phyloP scores from a whole-genome alignment of 805 yeast species.

The Cyberlindnera xylosilytica region DNA sequence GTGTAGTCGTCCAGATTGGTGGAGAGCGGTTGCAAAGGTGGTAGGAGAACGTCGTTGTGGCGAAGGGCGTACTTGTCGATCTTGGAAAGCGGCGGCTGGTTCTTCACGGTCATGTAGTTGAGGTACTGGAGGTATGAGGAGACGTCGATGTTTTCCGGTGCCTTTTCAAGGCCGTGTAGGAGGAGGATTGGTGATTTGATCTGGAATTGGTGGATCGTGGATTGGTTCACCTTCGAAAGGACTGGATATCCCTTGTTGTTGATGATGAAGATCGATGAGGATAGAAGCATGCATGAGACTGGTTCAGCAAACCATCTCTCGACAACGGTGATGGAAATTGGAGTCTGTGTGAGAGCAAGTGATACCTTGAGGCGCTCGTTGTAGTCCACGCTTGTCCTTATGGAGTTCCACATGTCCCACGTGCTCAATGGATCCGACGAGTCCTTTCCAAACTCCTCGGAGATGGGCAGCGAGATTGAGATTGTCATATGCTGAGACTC shows the following conservation, averaged over 20 bases:
- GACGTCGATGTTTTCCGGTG: conserved; percentile 31
- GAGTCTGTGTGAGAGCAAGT: conserved; percentile 65
- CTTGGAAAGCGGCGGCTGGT: conserved; percentile 29
- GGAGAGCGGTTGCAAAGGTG: conserved; percentile 73
- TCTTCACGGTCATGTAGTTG: conserved; percentile 36
- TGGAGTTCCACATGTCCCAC: conserved; percentile 75
- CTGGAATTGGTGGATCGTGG: conserved; percentile 42
- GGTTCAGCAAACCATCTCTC: conserved; percentile 72
- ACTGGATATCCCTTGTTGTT: conserved; percentile 67
- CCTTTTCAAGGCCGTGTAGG: conserved; percentile 52
- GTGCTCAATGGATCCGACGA: conserved; percentile 42
- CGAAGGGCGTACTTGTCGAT: conserved; percentile 31
- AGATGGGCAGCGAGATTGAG: conserved; percentile 48
- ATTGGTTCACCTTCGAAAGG: conserved; percentile 54
- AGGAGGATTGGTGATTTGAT: conserved; percentile 40
- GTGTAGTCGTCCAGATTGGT: conserved; percentile 54
- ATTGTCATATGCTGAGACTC: conserved; percentile 28
- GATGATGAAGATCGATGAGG: conserved; percentile 53
- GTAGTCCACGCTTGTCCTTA: conserved; percentile 53
- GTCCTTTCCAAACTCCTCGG: conserved; percentile 36
- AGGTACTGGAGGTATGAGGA: conserved; percentile 41
- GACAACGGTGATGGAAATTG: conserved; percentile 47
- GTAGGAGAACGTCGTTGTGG: conserved; percentile 29
- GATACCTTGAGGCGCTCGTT: conserved; percentile 62
- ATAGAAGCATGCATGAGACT: conserved; percentile 51